These are phyloP conservation scores for Fagopyrum homotropicum DNA, from an alignment of 148 eudicot genomes.

Conservation along the genomic window DNA sequence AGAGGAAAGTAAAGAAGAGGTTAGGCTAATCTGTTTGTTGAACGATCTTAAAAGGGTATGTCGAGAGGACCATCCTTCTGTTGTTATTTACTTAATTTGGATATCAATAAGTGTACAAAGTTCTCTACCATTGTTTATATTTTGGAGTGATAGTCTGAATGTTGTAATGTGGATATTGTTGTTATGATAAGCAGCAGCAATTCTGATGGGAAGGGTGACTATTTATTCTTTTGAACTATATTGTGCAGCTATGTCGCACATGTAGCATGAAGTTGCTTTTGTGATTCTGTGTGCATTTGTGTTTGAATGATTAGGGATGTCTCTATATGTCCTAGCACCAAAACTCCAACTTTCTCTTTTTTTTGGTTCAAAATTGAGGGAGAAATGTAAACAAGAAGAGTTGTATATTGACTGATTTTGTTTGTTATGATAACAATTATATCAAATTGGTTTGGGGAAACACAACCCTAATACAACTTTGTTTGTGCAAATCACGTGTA, in stretches of 20 bases:
- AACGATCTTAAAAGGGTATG: background rate
- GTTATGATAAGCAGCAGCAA: background rate
- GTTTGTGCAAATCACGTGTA: too few species aligned
- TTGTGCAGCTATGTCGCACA: background rate
- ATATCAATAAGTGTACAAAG: background rate
- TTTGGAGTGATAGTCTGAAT: background rate
- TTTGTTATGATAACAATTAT: too few species aligned
- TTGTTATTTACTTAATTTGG: background rate
- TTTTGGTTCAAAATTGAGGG: too few species aligned
- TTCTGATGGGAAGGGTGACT: background rate
- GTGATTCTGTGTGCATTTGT: background rate
- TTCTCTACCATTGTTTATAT: background rate
- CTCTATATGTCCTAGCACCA: background rate
- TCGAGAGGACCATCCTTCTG: background rate
- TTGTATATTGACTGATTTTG: too few species aligned
- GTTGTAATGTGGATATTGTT: background rate
- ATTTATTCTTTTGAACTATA: background rate
- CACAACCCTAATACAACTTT: too few species aligned
- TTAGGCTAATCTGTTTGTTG: background rate
- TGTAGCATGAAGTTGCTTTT: background rate
- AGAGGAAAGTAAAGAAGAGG: background rate
- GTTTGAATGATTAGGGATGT: background rate
- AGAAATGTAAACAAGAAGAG: too few species aligned
- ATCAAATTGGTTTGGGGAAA: too few species aligned
- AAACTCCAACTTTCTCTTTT: background rate